Evolutionary conservation across 2,329 filamentous ascomycete species (phyloP), one percentile per base, ranked within the genome.

Genomic region (Berkeleyomyces rouxiae): DNA sequence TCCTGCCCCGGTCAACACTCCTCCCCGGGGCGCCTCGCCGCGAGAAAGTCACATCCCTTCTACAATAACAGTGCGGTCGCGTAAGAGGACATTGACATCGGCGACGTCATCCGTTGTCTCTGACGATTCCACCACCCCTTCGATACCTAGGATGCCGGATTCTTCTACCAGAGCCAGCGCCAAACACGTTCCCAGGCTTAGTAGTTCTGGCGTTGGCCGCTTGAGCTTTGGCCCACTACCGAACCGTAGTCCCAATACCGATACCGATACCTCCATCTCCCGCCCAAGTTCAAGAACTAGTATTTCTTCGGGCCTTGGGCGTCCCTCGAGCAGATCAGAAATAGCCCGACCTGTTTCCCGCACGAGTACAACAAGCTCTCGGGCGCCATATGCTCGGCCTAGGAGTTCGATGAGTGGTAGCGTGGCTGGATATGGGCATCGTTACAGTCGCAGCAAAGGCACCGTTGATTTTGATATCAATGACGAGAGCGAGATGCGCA

Each of bases 241-340:
- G 2, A 82, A 79, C 68, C 78, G 82, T 51, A 76, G 75, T 59
- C 78, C 78, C 11, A 76, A 76, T 1, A 71, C 71, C 13, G 74
- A 75, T 55, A 69, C 70, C 47, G 76, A 74, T 64, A 61, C 63
- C 2, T 58, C 58, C 4, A 75, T 79, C 67, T 85, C 83, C 67
- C 83, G 88, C 42, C 87, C 88, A 13, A 87, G 83, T 74, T 91
- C 87, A 69, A 83, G 87, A 66, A 82, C 86, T 68, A 87, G 85
- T 70, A 74, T 78, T 63, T 78, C 80, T 61, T 79, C 77, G 59
- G 60, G 59, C 31, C 79, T 78, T 63, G 78, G 77, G 51, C 76
- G 81, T 51, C 80, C 81, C 0, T 71, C 74, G 2, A 83, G 81
- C 64, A 75, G 81, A 65, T 76, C 74, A 16, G 80, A 82, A 42